A percentile compares a stretch with the other conserved stretches of the same genome.
phyloP scores from a whole-genome alignment of 345 rosid genomes.

The Populus deltoides region DNA sequence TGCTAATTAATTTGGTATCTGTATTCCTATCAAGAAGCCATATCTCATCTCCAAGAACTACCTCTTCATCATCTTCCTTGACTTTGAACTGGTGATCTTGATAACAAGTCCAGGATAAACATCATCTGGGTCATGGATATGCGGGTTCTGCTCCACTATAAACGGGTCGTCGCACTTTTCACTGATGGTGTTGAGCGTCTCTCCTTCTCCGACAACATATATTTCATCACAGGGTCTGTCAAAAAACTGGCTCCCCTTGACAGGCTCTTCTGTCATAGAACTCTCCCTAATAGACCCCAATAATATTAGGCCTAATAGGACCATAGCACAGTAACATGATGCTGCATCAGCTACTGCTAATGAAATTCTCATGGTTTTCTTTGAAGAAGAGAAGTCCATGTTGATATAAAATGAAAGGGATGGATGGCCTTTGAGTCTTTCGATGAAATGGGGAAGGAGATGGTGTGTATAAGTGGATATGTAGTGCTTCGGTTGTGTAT shows the following conservation, averaged over 20 bases:
- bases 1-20: not conserved
- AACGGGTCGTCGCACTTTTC: conserved; percentile 77
- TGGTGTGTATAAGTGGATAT: not conserved
- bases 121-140: conserved; percentile 79
- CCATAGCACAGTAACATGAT: conserved; percentile 63
- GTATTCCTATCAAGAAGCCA: not conserved
- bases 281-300: conserved; percentile 46
- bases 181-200: conserved; percentile 70
- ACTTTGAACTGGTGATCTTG: conserved; percentile 49
- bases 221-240: conserved; percentile 63
- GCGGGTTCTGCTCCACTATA: conserved; percentile 77
- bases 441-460: not conserved
- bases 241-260: conserved; percentile 45
- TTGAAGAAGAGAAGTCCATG: conserved; percentile 18
- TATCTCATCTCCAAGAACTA: conserved; percentile 3
- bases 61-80: conserved; percentile 22
- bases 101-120: conserved; percentile 82
- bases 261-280: conserved; percentile 19
- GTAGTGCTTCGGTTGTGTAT: not conserved
- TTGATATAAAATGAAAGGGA: not conserved
- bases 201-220: conserved; percentile 75
- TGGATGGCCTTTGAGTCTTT: not conserved
- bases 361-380: conserved; percentile 24
- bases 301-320: conserved; percentile 47
- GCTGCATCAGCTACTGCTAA: conserved; percentile 41